These are phyloP conservation scores for Hibiscus tridactylites DNA, from an alignment of 345 rosid species.

Conservation along the genomic window DNA sequence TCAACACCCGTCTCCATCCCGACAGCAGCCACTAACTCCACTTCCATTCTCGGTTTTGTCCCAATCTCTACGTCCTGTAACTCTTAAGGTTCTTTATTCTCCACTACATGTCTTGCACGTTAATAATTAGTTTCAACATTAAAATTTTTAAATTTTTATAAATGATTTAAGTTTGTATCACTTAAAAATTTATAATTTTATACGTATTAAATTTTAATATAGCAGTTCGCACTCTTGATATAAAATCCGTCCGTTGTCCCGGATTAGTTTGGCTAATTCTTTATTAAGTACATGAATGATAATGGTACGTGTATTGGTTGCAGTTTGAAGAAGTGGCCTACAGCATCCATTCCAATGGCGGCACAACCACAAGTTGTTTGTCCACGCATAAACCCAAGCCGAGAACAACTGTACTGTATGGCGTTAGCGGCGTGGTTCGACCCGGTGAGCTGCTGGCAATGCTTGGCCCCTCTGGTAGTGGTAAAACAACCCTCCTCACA, in stretches of 20 bases:
- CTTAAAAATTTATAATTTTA: too few species aligned
- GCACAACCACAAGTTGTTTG: conserved; percentile 24
- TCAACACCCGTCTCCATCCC: conserved; percentile 14
- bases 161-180: too few species aligned
- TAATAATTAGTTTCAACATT: not conserved
- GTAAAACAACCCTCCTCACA: conserved; percentile 82
- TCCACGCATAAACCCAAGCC: conserved; percentile 40
- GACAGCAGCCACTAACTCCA: conserved; percentile 19
- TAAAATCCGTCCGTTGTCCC: too few species aligned
- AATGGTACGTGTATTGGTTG: not conserved
- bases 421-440: conserved; percentile 68
- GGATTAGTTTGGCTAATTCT: too few species aligned
- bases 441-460: conserved; percentile 89
- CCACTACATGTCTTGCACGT: not conserved
- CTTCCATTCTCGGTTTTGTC: conserved; percentile 41
- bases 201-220: too few species aligned
- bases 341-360: conserved; percentile 27
- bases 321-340: conserved; percentile 79
- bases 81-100: conserved; percentile 50
- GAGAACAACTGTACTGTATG: conserved; percentile 49
- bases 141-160: too few species aligned
- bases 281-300: not conserved
- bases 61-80: conserved; percentile 47
- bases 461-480: conserved; percentile 96
- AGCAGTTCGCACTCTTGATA: too few species aligned